Evolutionary conservation across 495 filamentous ascomycete species (phyloP).

Genomic region (Aspergillus carlsbadensis): DNA sequence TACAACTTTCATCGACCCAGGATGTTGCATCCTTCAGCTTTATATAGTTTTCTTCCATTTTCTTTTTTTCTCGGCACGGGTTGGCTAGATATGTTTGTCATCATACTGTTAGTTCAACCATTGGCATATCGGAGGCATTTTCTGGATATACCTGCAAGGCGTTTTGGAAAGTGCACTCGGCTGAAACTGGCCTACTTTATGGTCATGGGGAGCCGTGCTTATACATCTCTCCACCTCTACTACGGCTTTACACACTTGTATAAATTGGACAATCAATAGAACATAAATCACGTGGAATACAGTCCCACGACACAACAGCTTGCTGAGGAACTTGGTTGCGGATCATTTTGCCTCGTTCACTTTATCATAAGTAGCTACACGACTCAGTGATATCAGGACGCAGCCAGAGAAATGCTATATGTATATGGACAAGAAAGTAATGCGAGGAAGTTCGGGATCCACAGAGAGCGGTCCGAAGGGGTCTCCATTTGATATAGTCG

Average conservation of each 20-base stretch:
- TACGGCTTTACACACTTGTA: background rate
- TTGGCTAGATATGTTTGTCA: background rate
- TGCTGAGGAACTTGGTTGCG: background rate
- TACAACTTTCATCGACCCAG: background rate
- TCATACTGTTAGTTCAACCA: background rate
- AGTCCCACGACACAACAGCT: too few species aligned
- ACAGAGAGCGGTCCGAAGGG: background rate
- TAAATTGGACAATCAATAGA: too few species aligned
- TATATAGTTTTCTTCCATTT: constrained; percentile 2
- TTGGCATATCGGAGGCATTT: background rate
- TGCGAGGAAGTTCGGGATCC: background rate
- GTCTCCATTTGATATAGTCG: constrained; percentile 1
- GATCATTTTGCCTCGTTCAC: background rate
- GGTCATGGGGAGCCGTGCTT: background rate
- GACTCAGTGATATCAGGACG: background rate
- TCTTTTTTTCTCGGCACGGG: background rate
- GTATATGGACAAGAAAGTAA: constrained; percentile 16
- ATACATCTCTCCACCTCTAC: background rate
- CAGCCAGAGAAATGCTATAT: constrained; percentile 8
- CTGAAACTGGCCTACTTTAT: background rate
- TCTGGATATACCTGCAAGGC: background rate
- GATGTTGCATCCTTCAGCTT: background rate
- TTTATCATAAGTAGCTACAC: constrained; percentile 5
- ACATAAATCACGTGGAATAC: too few species aligned
- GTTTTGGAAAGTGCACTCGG: background rate